Base-by-base conservation (phyloP, 2,329 filamentous ascomycete genomes). In the Arthrobotrys pseudoclavata region DNA sequence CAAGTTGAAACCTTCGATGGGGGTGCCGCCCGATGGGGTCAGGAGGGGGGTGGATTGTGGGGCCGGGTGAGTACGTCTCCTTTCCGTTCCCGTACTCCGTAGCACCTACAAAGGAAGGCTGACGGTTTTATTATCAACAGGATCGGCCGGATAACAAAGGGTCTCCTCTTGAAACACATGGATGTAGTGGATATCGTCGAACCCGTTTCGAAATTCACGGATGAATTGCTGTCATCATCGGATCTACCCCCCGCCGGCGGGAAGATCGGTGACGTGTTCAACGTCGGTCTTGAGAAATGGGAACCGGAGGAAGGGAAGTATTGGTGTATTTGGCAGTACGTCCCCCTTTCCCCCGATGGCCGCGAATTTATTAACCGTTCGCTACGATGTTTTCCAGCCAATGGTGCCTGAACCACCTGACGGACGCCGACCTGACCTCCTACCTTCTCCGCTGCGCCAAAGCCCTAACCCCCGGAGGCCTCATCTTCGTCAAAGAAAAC, bases 401-500 rank as follows among this genome's bases (percentile, higher is more conserved):
- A 84, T 97, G 94, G 94, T 97, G 94, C 83, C 84, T 95, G 6
- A 91, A 92, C 24, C 91, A 97, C 83, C 85, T 97, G 68, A 93
- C 88, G 0, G 93, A 97, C 82, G 84, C 84, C 6, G 89, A 96
- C 83, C 83, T 97, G 3, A 85, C 91, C 0, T 85, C 85, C 1
- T 97, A 91, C 81, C 84, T 97, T 15, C 80, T 84, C 69, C 86
- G 88, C 26, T 92, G 92, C 82, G 87, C 86, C 15, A 80, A 81
- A 22, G 82, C 79, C 10, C 81, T 80, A 31, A 77, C 82, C 5
- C 81, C 79, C 9, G 84, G 83, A 0, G 88, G 88, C 1, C 85
- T 89, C 81, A 88, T 95, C 15, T 87, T 94, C 7, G 86, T 94
- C 69, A 96, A 96, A 85, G 94, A 97, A 85, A 97, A 97, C 81